These are phyloP conservation scores for Medicago lupulina DNA, from an alignment of 306 rosid species.

Conservation along the genomic window DNA sequence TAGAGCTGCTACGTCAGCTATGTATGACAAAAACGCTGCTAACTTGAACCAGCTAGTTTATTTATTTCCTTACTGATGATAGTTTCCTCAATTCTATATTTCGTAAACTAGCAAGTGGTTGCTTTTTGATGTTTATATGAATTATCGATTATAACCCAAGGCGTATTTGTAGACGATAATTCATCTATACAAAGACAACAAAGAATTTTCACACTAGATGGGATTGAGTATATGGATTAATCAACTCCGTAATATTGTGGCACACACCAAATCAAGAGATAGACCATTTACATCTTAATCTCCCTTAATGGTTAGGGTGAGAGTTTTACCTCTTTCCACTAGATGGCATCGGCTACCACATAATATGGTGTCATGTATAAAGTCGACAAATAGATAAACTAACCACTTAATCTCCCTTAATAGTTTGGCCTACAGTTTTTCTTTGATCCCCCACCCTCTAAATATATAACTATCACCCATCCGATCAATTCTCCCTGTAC, in stretches of 20 bases:
- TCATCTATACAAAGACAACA: background rate
- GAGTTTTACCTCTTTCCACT: background rate
- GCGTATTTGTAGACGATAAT: background rate
- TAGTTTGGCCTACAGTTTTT: background rate
- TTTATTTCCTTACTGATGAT: conserved; percentile 1
- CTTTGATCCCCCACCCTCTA: background rate
- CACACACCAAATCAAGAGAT: background rate
- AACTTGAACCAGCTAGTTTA: background rate
- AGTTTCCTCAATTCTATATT: conserved; percentile 27
- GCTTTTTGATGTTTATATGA: background rate
- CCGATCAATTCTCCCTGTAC: too few species aligned
- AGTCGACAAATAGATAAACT: background rate
- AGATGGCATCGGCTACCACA: background rate
- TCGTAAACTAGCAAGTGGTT: conserved; percentile 7
- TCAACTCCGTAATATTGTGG: background rate
- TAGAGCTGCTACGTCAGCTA: background rate
- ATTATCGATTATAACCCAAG: background rate
- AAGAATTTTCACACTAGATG: background rate
- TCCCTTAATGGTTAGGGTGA: background rate
- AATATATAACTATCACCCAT: background rate
- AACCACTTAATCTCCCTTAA: background rate
- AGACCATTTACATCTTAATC: conserved; percentile 4
- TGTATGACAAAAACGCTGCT: background rate
- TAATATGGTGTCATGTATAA: background rate
- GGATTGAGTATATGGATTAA: background rate